Evolutionary conservation across 2,329 filamentous ascomycete species (phyloP).

Genomic region (Ascocoryne sarcoides): DNA sequence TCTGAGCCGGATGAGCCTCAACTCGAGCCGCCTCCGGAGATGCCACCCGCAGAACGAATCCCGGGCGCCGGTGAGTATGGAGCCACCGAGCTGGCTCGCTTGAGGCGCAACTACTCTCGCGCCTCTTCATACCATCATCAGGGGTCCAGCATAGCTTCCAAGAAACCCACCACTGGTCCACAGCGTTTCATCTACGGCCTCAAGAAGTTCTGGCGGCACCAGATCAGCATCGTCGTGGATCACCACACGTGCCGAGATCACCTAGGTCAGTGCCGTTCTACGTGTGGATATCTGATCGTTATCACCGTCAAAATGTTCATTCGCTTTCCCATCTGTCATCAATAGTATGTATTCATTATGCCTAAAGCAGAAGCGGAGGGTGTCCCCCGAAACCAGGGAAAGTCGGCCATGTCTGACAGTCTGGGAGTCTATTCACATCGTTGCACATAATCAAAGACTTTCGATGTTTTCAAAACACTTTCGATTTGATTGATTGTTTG

Average conservation of each 20-base stretch:
- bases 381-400: too few species aligned
- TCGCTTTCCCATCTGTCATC: too few species aligned
- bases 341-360: too few species aligned
- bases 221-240: constrained; percentile 42
- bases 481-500: too few species aligned
- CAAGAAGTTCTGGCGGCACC: constrained; percentile 38
- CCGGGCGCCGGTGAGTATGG: constrained; percentile 21
- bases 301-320: too few species aligned
- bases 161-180: constrained; percentile 14
- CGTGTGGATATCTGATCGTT: too few species aligned
- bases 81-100: constrained; percentile 20
- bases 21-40: constrained; percentile 3
- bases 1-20: constrained; percentile 12
- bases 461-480: too few species aligned
- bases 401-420: too few species aligned
- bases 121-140: constrained; percentile 13
- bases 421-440: too few species aligned
- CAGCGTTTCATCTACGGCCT: constrained; percentile 16
- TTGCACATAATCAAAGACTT: too few species aligned
- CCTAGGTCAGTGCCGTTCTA: constrained; percentile 36
- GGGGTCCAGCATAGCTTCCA: constrained; percentile 5
- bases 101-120: constrained; percentile 20
- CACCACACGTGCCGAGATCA: constrained; percentile 44
- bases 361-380: too few species aligned
- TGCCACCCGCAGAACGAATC: constrained; percentile 14